These are phyloP conservation scores for Candolleomyces efflorescens DNA, from an alignment of 768 basidiomycete genomes.

Conservation along the genomic window DNA sequence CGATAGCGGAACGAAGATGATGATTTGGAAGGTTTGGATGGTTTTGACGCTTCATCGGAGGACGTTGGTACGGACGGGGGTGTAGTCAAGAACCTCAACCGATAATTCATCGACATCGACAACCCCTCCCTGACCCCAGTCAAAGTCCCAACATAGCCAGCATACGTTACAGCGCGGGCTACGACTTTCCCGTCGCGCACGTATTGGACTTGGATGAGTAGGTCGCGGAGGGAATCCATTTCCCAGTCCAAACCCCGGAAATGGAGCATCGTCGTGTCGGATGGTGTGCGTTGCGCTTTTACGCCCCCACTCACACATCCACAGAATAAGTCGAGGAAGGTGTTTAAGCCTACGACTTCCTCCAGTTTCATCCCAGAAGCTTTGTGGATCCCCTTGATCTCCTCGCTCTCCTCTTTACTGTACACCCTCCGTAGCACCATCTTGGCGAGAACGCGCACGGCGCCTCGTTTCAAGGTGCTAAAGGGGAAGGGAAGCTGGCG, in stretches of 20 bases:
- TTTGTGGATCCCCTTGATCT: constrained; percentile 28
- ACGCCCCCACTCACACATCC: constrained; percentile 36
- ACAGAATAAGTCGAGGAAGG: constrained; percentile 34
- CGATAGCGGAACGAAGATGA: constrained; percentile 17
- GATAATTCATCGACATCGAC: constrained; percentile 35
- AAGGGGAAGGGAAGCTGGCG: not conserved
- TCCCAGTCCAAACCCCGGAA: constrained; percentile 36
- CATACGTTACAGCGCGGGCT: constrained; percentile 35
- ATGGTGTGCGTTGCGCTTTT: not conserved
- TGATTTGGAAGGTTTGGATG: constrained; percentile 14
- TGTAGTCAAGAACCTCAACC: constrained; percentile 12
- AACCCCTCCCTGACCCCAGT: constrained; percentile 35
- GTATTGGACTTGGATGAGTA: constrained; percentile 32
- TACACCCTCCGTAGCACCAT: constrained; percentile 24
- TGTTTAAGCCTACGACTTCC: constrained; percentile 34
- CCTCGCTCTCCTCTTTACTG: constrained; percentile 28
- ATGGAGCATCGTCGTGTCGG: constrained; percentile 24
- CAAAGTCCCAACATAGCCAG: constrained; percentile 33
- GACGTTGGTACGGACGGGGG: too few species aligned
- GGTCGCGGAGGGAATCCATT: constrained; percentile 30
- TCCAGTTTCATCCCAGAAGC: constrained; percentile 25
- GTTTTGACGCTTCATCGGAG: too few species aligned
- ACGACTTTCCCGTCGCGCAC: constrained; percentile 25
- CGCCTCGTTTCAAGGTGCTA: too few species aligned
- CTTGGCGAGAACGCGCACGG: constrained; percentile 18